Conservation (phyloP, 2,329 filamentous ascomycete genomes). For the Rhynchosporium graminicola region DNA sequence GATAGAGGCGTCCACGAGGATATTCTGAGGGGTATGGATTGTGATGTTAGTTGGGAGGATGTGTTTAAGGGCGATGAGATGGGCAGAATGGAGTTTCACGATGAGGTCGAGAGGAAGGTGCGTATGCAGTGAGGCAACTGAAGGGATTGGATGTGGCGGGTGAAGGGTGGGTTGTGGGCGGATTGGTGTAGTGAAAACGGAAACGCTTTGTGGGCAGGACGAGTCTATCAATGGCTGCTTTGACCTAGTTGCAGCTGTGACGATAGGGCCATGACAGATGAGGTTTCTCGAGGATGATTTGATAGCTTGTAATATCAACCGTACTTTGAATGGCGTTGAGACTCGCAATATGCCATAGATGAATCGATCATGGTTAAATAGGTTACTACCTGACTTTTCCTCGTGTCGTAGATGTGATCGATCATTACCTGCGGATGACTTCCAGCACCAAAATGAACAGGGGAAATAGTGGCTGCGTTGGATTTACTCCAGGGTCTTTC, state of each 20-base stretch:
- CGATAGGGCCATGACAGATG: too few relatives aligned
- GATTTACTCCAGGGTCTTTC: constrained; percentile 30
- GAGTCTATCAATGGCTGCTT: too few relatives aligned
- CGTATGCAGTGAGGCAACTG: constrained; percentile 58
- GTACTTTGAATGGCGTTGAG: constrained; percentile 29
- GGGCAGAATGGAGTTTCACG: constrained; percentile 73
- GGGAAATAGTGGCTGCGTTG: constrained; percentile 28
- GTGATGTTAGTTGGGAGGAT: constrained; percentile 87
- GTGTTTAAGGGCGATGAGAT: constrained; percentile 80
- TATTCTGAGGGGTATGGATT: constrained; percentile 78
- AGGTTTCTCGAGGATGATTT: not conserved
- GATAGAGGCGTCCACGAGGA: constrained; percentile 75
- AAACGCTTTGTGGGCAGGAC: too few relatives aligned
- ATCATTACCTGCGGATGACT: not conserved
- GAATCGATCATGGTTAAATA: constrained; percentile 20
- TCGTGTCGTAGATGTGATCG: too few relatives aligned
- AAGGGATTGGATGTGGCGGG: constrained; percentile 14
- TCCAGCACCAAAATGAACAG: not conserved
- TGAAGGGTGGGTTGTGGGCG: constrained; percentile 14
- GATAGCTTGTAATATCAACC: constrained; percentile 30
- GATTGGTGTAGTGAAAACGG: not conserved
- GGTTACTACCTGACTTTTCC: too few relatives aligned
- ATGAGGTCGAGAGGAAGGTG: constrained; percentile 91
- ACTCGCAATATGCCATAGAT: constrained; percentile 23
- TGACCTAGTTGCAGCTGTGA: too few relatives aligned